These are phyloP conservation scores for Oryza glumipatula DNA, from an alignment of 176 grass and related monocot species.

Conservation along the genomic window DNA sequence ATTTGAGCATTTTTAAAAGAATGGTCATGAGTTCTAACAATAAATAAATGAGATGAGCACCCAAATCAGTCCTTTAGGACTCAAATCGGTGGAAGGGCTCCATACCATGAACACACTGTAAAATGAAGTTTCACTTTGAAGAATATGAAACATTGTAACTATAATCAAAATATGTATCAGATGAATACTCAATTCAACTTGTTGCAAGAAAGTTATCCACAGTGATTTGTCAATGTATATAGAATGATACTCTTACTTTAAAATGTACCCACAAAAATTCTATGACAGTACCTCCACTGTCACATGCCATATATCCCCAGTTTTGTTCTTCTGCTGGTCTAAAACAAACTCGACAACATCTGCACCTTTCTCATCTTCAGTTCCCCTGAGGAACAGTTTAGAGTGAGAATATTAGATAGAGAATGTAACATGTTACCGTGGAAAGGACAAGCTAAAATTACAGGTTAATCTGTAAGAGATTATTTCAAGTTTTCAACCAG, in stretches of 20 bases:
- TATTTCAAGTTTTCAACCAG: conserved; percentile 18
- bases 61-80: background rate
- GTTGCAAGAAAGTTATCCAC: conserved; percentile 16
- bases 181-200: conserved; percentile 25
- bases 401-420: conserved; percentile 24
- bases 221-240: conserved; percentile 1
- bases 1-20: background rate
- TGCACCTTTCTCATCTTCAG: conserved; percentile 36
- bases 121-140: conserved; percentile 23
- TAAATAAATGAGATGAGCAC: background rate
- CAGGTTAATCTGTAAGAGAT: conserved; percentile 5
- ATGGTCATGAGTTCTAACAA: background rate
- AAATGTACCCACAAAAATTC: conserved; percentile 20
- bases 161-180: conserved; percentile 25
- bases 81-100: background rate
- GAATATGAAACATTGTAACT: background rate
- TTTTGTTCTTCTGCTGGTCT: conserved; percentile 73
- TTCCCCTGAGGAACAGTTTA: conserved; percentile 45
- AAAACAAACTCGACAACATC: conserved; percentile 64
- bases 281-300: conserved; percentile 66
- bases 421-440: conserved; percentile 12
- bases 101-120: background rate
- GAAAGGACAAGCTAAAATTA: conserved; percentile 30
- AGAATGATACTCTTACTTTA: background rate
- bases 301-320: conserved; percentile 95